Base-by-base conservation (phyloP, 352 stramenopile species). In the Pythium volutum region DNA sequence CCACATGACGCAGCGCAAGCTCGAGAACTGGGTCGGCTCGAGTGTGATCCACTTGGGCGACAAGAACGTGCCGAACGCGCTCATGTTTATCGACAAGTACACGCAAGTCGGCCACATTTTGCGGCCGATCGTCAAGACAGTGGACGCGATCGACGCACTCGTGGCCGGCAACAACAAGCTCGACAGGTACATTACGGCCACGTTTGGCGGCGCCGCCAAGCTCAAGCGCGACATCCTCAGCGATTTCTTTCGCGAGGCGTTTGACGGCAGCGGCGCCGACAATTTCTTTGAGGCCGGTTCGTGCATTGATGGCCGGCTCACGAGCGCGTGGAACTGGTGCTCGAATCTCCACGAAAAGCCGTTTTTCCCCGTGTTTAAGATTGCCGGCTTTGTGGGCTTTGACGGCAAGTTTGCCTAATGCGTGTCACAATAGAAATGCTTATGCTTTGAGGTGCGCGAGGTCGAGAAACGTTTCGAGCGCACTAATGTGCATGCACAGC, bases 1-100 rank as follows among this genome's bases (percentile, higher is more conserved):
- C 14, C 76, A 95, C 71, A 79, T 79, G 38, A 94, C 85, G 26
- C 85, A 95, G 62, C 75, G 75, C 34, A 73, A 64, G 11, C 62
- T 92, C 26, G 87, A 88, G 27, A 77, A 85, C 18, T 98, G 95
- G 95, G 84, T 98, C 27, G 95, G 94, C 34, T 96, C 80, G 10
- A 98, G 83, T 65, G 95, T 99, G 16, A 98, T 99, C 60, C 96
- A 99, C 71, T 64, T 99, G 26, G 96, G 96, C 26, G 96, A 99
- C 81, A 96, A 98, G 77, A 99, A 99, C 75, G 96, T 99, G 29
- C 96, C 96, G 15, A 98, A 98, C 61, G 96, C 96, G 50, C 84
- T 99, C 62, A 98, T 97, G 75, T 99, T 99, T 69, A 98, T 99
- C 71, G 96, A 99, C 83, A 99, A 99, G 77, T 98, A 99, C 78